Evolutionary conservation across 75 land plant species (phyloP), one percentile per base, ranked within the genome.

Genomic region (Chamaecyparis obtusa): DNA sequence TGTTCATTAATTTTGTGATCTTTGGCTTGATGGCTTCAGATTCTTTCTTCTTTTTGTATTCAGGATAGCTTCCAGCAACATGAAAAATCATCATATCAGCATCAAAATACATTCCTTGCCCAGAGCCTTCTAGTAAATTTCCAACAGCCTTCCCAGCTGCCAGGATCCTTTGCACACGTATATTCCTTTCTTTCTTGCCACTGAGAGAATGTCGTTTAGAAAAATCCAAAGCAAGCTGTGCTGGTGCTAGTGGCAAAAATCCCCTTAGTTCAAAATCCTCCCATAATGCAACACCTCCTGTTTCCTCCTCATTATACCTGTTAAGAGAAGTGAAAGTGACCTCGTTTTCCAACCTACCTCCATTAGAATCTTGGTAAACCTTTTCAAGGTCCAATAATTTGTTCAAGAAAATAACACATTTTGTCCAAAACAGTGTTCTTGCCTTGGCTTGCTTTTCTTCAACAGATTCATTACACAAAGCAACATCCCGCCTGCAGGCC

Each of bases 251-350:
- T n/a, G 98, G 97, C 44, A 91, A 60, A 87, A 96, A 95, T 41
- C 98, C 99, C 72, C 94, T 89, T 41, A 97, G 87, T 77, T 97
- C 99, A 89, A 94, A 87, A 77, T 97, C 99, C 88, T 97, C 99
- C 95, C 95, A 95, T 51, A 97, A 88, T 30, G 95, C 92, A 77
- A 89, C 87, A 17, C 89, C 87, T 54, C 89, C 91, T 87, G 88
- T 89, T 84, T 94, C 94, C 13, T 89, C 94, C 78, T 93, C 96
- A n/a, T 92, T 93, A 87, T 93, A 93, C 41, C 33, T 87, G 74
- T 86, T 87, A 89, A 87, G 90, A 24, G 89, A 76, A 56, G 76
- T 75, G 67, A 91, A 91, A 83, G 89, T 90, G 27, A 88, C 85
- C 9, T 88, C 91, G 79, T 88, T 90, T 71, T 90, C 64, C 90